A percentile compares a stretch with the other conserved stretches of the same genome.
Evolutionary conservation across 169 alveolate species (phyloP).

Genomic region (Plasmodium vivax): DNA sequence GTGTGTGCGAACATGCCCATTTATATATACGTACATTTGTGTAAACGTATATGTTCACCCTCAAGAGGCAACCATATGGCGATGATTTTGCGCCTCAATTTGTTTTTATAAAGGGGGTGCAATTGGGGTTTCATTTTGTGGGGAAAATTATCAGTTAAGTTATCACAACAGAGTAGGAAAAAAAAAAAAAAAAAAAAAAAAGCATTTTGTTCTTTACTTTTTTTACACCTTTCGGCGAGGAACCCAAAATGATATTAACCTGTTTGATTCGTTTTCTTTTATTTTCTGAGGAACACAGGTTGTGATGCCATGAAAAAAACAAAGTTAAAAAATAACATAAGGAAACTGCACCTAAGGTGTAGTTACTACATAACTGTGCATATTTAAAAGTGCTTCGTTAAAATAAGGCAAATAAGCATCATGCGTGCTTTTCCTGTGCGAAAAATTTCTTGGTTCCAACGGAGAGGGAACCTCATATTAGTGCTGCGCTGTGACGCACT

Average conservation of each 20-base stretch:
- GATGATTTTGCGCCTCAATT: background rate
- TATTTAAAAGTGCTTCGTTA: background rate
- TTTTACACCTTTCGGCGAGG: background rate
- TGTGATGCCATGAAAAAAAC: background rate
- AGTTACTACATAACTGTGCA: background rate
- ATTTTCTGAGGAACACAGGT: background rate
- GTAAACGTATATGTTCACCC: background rate
- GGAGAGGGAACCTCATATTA: background rate
- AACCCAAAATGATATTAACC: background rate
- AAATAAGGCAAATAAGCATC: background rate
- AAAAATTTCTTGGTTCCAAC: background rate
- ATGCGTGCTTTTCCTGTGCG: background rate
- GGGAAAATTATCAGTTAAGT: background rate
- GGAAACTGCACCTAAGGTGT: background rate
- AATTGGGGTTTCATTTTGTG: background rate
- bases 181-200: background rate
- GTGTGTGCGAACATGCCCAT: background rate
- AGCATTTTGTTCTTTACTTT: background rate
- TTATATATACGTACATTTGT: background rate
- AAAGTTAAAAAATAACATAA: background rate
- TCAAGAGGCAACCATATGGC: background rate
- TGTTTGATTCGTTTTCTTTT: background rate
- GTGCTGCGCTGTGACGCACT: background rate
- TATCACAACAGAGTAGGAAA: background rate
- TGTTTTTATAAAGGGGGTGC: background rate